phyloP scores from a whole-genome alignment of 768 basidiomycete genomes.

The Cystoderma amianthinum region DNA sequence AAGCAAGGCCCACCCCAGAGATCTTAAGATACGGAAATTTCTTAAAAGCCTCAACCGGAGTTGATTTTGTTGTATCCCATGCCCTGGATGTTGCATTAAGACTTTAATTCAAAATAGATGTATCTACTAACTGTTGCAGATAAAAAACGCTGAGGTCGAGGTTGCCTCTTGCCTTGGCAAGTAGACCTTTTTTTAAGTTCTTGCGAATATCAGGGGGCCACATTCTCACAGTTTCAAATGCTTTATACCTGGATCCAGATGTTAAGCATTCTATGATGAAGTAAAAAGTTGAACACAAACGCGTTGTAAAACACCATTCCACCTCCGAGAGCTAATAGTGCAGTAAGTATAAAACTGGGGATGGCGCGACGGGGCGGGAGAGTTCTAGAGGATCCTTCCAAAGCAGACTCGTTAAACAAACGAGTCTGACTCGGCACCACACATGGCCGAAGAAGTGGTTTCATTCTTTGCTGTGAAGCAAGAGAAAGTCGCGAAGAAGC shows the following conservation, averaged over 20 bases:
- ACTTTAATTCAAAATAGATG: background rate
- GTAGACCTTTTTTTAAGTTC: conserved; percentile 61
- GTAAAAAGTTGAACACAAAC: background rate
- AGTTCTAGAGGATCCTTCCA: no score
- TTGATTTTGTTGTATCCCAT: conserved; percentile 41
- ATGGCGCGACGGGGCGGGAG: no score
- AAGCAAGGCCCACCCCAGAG: conserved; percentile 56
- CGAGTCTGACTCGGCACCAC: no score
- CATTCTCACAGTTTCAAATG: conserved; percentile 44
- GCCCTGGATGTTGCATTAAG: conserved; percentile 29
- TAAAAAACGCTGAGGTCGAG: conserved; percentile 41
- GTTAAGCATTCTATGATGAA: background rate
- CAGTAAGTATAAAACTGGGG: no score
- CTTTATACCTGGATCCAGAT: conserved; percentile 32
- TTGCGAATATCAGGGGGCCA: conserved; percentile 61
- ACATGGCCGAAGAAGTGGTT: no score
- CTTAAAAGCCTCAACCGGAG: conserved; percentile 30
- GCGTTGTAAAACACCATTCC: no score
- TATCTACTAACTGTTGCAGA: conserved; percentile 40
- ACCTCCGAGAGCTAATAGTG: no score
- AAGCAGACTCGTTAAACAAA: no score
- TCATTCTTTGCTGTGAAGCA: no score
- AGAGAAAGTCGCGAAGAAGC: no score
- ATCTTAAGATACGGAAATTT: conserved; percentile 55
- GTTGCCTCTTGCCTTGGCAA: conserved; percentile 55